Evolutionary conservation across 768 basidiomycete genomes (phyloP).

Genomic region (Boletus rubroflammeus): DNA sequence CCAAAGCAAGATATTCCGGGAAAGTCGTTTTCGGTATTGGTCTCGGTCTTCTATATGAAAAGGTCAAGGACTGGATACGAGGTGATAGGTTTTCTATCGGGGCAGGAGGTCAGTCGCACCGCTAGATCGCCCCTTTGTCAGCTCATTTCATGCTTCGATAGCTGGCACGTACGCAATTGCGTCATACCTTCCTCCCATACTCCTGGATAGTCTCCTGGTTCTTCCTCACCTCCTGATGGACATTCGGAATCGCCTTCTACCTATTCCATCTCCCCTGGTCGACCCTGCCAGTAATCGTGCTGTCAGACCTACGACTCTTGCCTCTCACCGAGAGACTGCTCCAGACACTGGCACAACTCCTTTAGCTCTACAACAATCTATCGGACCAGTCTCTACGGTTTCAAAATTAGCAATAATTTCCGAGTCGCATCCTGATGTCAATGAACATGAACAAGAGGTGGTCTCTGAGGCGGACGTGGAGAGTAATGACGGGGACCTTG

Average conservation of each 20-base stretch:
- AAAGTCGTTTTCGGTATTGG: conserved; percentile 43
- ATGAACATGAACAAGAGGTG: conserved; percentile 36
- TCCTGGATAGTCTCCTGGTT: conserved; percentile 63
- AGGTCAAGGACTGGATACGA: conserved; percentile 51
- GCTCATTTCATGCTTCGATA: conserved; percentile 28
- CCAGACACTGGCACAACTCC: background rate
- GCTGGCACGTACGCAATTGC: conserved; percentile 69
- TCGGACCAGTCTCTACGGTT: conserved; percentile 5
- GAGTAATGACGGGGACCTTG: conserved; percentile 55
- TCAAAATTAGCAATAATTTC: conserved; percentile 8
- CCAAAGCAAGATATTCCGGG: conserved; percentile 35
- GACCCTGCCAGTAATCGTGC: conserved; percentile 29
- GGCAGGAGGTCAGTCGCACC: conserved; percentile 61
- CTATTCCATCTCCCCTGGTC: conserved; percentile 43
- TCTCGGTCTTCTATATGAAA: conserved; percentile 38
- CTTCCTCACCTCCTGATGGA: conserved; percentile 64
- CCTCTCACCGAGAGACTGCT: conserved; percentile 11
- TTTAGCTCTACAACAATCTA: conserved; percentile 2
- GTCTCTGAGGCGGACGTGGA: conserved; percentile 69
- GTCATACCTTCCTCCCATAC: conserved; percentile 59
- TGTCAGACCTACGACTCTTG: conserved; percentile 13
- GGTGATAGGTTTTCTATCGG: conserved; percentile 73
- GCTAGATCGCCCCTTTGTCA: background rate
- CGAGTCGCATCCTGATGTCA: conserved; percentile 10
- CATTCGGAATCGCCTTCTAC: conserved; percentile 57